Conservation (phyloP, 345 rosid genomes). For the Salix udensis region DNA sequence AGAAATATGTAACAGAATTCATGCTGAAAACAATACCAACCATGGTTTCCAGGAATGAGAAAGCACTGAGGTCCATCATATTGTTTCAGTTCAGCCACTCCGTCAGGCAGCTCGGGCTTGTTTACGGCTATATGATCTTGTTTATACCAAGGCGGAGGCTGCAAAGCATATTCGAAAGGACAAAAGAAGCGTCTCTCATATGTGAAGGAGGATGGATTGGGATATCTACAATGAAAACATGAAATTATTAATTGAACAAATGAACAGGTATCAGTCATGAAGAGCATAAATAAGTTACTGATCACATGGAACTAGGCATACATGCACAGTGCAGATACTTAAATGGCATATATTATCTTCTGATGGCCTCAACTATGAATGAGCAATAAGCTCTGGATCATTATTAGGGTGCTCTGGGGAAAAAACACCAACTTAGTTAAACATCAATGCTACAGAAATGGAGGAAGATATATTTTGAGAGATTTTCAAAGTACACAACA, state of each 20-base stretch:
- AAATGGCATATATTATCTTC: neutral
- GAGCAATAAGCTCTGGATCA: neutral
- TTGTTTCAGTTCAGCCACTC: conserved; percentile 61
- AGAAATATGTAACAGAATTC: conserved; percentile 4
- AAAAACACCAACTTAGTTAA: neutral
- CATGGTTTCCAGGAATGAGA: conserved; percentile 96
- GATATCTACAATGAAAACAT: conserved; percentile 54
- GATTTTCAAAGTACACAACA: neutral
- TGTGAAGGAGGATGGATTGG: conserved; percentile 89
- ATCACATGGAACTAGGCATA: neutral
- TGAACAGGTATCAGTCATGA: neutral
- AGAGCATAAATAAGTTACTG: neutral
- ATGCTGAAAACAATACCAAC: conserved; percentile 43
- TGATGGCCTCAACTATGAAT: neutral
- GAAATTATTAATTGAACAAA: neutral
- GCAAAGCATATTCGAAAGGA: conserved; percentile 96
- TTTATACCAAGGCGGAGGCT: conserved; percentile 85
- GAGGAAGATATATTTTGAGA: neutral
- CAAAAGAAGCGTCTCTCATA: conserved; percentile 84
- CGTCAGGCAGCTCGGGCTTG: conserved; percentile 85
- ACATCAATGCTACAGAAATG: neutral
- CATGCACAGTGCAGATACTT: neutral
- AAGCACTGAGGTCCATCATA: conserved; percentile 95
- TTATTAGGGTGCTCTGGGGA: neutral
- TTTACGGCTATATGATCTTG: conserved; percentile 66